These are phyloP conservation scores for Coleophoma crateriformis DNA, from an alignment of 2,329 filamentous ascomycete species.

Conservation along the genomic window DNA sequence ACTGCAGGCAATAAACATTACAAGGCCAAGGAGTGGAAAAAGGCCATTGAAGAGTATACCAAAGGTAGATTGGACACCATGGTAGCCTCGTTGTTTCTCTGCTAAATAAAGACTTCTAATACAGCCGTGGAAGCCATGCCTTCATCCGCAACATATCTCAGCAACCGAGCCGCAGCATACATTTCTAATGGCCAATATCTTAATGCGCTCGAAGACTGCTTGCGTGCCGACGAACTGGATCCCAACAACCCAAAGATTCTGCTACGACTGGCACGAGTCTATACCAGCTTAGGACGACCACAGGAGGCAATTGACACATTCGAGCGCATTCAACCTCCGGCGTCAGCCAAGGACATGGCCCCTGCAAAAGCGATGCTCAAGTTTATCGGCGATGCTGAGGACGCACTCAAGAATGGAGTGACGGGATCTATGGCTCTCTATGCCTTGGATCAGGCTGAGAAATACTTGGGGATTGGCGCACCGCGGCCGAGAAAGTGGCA, in stretches of 20 bases:
- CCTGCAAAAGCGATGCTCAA: constrained; percentile 80
- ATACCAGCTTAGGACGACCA: constrained; percentile 80
- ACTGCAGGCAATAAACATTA: constrained; percentile 92
- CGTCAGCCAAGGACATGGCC: constrained; percentile 79
- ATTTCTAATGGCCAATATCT: constrained; percentile 80
- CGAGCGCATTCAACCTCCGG: constrained; percentile 70
- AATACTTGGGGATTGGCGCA: constrained; percentile 68
- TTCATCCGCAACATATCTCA: constrained; percentile 81
- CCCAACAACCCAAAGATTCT: constrained; percentile 83
- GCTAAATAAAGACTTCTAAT: constrained; percentile 1
- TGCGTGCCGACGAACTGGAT: constrained; percentile 75
- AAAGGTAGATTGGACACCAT: constrained; percentile 60
- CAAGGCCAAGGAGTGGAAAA: constrained; percentile 85
- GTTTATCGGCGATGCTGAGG: constrained; percentile 74
- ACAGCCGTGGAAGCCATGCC: constrained; percentile 85
- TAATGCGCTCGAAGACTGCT: constrained; percentile 82
- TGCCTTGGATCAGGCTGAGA: constrained; percentile 85
- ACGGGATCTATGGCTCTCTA: constrained; percentile 88
- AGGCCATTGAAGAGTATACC: constrained; percentile 88
- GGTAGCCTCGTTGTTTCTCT: not conserved
- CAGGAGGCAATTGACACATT: constrained; percentile 83
- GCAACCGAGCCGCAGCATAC: constrained; percentile 90
- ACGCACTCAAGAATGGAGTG: constrained; percentile 67
- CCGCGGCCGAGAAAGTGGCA: constrained; percentile 88
- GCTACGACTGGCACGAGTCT: constrained; percentile 81